A percentile compares a stretch with the other conserved stretches of the same genome.
These are phyloP conservation scores for Helotiales sp. DNA, from an alignment of 2,329 filamentous ascomycete genomes.

Conservation along the genomic window DNA sequence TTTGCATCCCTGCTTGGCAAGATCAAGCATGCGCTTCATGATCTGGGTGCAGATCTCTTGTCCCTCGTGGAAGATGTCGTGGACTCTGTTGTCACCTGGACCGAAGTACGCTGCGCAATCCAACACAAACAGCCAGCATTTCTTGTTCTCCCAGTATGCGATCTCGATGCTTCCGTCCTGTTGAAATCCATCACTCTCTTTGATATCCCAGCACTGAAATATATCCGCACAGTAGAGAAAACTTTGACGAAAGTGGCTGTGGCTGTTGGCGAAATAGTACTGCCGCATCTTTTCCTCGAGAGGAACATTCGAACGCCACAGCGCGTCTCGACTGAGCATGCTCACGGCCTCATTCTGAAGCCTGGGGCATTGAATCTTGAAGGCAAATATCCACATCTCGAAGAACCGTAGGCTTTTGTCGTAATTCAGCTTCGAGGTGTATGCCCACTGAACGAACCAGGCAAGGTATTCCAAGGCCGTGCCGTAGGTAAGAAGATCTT, in stretches of 20 bases:
- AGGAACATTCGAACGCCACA: background rate
- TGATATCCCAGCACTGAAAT: background rate
- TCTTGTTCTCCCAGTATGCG: background rate
- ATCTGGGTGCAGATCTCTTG: background rate
- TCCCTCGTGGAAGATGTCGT: background rate
- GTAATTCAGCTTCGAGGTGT: slow-evolving; percentile 4
- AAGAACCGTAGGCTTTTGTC: background rate
- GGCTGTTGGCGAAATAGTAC: background rate
- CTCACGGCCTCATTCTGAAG: background rate
- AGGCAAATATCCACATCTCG: slow-evolving; percentile 5
- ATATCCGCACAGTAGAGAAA: background rate
- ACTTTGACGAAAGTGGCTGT: background rate
- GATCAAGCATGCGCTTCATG: background rate
- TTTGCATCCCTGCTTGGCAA: background rate
- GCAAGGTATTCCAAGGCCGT: background rate
- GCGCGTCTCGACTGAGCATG: background rate
- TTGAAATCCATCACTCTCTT: background rate
- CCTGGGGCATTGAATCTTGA: background rate
- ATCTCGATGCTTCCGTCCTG: background rate
- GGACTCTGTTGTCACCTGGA: background rate
- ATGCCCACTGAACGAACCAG: slow-evolving; percentile 1
- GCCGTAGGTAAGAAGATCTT: background rate
- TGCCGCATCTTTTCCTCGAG: slow-evolving; percentile 4
- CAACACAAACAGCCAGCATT: background rate
- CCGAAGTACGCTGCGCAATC: slow-evolving; percentile 4